These are phyloP conservation scores for Torrubiella hemipterigena DNA, from an alignment of 2,329 filamentous ascomycete species.

Conservation along the genomic window DNA sequence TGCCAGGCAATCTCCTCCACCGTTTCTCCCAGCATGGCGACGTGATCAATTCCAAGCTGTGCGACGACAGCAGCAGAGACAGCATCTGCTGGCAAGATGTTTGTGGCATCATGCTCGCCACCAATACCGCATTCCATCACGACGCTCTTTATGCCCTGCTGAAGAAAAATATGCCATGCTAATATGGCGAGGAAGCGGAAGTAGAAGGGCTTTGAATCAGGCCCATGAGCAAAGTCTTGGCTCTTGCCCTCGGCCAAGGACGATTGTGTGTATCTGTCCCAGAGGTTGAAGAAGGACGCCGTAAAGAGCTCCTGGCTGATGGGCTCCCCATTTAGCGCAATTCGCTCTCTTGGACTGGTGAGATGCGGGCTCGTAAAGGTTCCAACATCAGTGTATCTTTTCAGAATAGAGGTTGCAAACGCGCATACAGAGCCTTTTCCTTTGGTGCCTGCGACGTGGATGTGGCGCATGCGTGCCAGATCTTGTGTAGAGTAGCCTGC, in stretches of 20 bases:
- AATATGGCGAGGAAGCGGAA: conserved; percentile 86
- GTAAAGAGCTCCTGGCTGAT: conserved; percentile 59
- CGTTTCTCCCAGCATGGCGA: conserved; percentile 65
- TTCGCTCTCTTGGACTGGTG: conserved; percentile 71
- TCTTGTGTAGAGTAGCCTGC: conserved; percentile 54
- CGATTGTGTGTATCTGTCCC: conserved; percentile 46
- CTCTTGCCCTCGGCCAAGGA: conserved; percentile 19
- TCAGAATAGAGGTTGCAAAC: conserved; percentile 70
- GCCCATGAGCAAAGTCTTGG: conserved; percentile 35
- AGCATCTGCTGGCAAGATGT: conserved; percentile 53
- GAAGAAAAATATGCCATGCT: conserved; percentile 72
- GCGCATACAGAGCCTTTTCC: conserved; percentile 86
- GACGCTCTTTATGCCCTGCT: conserved; percentile 63
- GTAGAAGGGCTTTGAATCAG: conserved; percentile 69
- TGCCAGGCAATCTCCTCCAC: conserved; percentile 81
- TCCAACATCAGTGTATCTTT: conserved; percentile 42
- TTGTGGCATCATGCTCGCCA: conserved; percentile 87
- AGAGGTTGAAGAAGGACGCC: conserved; percentile 71
- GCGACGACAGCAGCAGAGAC: conserved; percentile 65
- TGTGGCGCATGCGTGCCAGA: conserved; percentile 33
- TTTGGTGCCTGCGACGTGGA: conserved; percentile 90
- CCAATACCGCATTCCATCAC: conserved; percentile 92
- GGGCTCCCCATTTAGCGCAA: conserved; percentile 64
- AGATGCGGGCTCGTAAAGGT: conserved; percentile 82
- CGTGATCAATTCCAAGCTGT: conserved; percentile 77